Percentiles rank a stretch among this genome's conserved stretches.
phyloP scores from a whole-genome alignment of 495 filamentous ascomycete genomes.

The Tuber melanosporum region DNA sequence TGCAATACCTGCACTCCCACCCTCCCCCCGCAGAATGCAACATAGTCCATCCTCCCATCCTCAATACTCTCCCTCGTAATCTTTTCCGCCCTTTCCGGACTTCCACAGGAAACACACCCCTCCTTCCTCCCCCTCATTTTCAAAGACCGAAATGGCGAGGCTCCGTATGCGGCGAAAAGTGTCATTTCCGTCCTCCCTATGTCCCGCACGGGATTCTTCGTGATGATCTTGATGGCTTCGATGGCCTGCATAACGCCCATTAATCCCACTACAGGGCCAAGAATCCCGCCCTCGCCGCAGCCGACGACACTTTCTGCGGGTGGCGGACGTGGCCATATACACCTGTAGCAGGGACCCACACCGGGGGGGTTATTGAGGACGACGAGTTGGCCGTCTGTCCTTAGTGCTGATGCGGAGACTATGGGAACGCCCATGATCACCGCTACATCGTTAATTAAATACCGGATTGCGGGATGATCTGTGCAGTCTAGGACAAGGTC shows the following conservation, averaged over 20 bases:
- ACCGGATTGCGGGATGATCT: slow-evolving; percentile 83
- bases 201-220: slow-evolving; percentile 14
- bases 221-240: slow-evolving; percentile 79
- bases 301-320: slow-evolving; percentile 67
- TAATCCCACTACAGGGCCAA: slow-evolving; percentile 85
- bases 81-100: slow-evolving; percentile 47
- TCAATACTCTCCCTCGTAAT: slow-evolving; percentile 35
- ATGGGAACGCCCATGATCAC: slow-evolving; percentile 72
- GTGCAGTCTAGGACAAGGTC: slow-evolving; percentile 82
- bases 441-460: slow-evolving; percentile 84
- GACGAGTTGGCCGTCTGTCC: slow-evolving; percentile 83
- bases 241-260: slow-evolving; percentile 92
- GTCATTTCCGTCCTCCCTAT: slow-evolving; percentile 41
- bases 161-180: slow-evolving; percentile 43
- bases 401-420: slow-evolving; percentile 78
- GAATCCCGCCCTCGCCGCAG: slow-evolving; percentile 85
- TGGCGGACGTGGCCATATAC: slow-evolving; percentile 82
- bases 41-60: slow-evolving; percentile 19
- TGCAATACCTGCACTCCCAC: neutral
- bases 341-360: slow-evolving; percentile 79
- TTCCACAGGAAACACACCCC: slow-evolving; percentile 64
- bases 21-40: slow-evolving; percentile 22
- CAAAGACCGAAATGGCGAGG: slow-evolving; percentile 61
- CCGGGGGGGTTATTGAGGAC: slow-evolving; percentile 61
- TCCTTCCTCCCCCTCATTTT: slow-evolving; percentile 59